Conservation (phyloP, 805 yeast genomes). For the Yarrowia porcina region DNA sequence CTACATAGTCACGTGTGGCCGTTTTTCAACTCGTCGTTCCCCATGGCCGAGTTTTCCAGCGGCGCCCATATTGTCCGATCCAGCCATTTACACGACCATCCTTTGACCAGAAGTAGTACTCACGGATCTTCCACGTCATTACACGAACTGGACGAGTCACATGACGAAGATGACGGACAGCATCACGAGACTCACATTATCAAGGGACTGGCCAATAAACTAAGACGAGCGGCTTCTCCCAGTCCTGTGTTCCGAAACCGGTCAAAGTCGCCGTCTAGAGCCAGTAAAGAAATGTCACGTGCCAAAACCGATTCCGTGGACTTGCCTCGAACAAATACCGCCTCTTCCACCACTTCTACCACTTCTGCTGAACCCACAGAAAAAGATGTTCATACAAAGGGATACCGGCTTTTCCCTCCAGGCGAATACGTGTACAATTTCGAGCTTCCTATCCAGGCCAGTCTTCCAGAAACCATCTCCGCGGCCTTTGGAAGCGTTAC, state of each 20-base stretch:
- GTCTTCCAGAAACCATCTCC: conserved; percentile 72
- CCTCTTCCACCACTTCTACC: not conserved
- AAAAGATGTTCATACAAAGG: conserved; percentile 32
- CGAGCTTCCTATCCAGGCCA: conserved; percentile 80
- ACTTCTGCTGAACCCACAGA: not conserved
- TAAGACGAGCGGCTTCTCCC: conserved; percentile 34
- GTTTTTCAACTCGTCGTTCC: conserved; percentile 52
- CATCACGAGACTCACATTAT: conserved; percentile 25
- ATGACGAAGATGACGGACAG: conserved; percentile 5
- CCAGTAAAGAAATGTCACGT: not conserved
- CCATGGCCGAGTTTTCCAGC: conserved; percentile 41
- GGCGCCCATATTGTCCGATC: conserved; percentile 45
- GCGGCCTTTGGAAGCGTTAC: conserved; percentile 79
- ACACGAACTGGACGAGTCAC: conserved; percentile 9
- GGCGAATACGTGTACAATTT: conserved; percentile 93
- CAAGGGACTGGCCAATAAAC: conserved; percentile 30
- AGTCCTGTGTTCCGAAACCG: conserved; percentile 20
- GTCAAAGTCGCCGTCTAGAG: not conserved
- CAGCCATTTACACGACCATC: not conserved
- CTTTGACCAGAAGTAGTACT: not conserved
- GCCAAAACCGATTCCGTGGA: not conserved
- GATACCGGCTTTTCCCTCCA: conserved; percentile 58
- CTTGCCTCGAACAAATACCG: not conserved
- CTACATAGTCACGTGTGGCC: conserved; percentile 88
- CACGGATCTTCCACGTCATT: not conserved